phyloP scores from a whole-genome alignment of 441 rosid genomes.

The Francoa sonchifolia region DNA sequence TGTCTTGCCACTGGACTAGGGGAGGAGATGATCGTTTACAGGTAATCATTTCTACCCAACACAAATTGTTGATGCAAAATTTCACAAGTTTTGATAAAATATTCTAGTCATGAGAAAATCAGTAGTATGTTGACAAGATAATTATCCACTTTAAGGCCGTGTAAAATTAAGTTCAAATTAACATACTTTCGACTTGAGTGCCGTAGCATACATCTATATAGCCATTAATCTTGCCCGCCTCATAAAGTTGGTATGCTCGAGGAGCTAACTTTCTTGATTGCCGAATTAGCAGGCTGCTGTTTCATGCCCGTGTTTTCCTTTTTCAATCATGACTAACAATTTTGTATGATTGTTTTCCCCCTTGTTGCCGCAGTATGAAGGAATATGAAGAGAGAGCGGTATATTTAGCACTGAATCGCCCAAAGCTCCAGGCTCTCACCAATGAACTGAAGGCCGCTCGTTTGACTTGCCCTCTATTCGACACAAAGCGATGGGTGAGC shows the following conservation, averaged over 20 bases:
- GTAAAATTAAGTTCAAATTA: no score
- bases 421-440: conserved; percentile 63
- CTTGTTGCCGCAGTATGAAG: conserved; percentile 39
- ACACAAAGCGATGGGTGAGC: conserved; percentile 90
- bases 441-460: conserved; percentile 62
- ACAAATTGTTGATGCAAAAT: neutral
- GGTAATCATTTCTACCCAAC: conserved; percentile 23
- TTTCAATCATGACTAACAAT: neutral
- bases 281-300: neutral
- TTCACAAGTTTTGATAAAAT: neutral
- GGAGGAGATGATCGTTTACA: conserved; percentile 89
- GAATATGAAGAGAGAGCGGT: conserved; percentile 93
- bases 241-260: no score
- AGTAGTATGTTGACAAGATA: no score
- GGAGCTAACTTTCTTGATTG: no score
- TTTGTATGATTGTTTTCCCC: neutral
- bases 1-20: conserved; percentile 96
- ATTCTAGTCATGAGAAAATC: neutral
- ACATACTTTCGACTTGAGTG: no score
- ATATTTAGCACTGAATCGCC: conserved; percentile 58
- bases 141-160: no score
- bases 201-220: no score
- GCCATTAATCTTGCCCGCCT: no score
- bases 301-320: neutral
- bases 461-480: conserved; percentile 75